phyloP scores from a whole-genome alignment of 352 stramenopile genomes.

The Phytophthora vignae region DNA sequence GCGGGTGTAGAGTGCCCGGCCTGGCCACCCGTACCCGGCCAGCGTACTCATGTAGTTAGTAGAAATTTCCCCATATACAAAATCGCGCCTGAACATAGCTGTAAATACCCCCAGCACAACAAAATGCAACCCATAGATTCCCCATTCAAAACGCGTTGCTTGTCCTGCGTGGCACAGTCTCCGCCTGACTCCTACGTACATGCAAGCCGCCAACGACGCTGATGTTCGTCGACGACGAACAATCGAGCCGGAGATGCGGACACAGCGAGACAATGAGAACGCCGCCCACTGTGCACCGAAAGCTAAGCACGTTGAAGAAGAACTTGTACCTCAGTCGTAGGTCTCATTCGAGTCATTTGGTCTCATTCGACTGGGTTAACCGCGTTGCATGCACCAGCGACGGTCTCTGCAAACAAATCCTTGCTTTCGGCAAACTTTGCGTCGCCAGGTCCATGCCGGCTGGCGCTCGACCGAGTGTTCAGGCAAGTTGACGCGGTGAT shows the following conservation, averaged over 20 bases:
- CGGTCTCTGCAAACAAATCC: background rate
- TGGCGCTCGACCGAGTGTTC: background rate
- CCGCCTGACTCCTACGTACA: background rate
- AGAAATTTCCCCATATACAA: slow-evolving; percentile 22
- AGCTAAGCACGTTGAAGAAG: slow-evolving; percentile 16
- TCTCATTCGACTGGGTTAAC: background rate
- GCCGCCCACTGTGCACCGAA: background rate
- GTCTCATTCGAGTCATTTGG: no score
- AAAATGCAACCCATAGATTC: slow-evolving; percentile 30
- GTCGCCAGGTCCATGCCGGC: slow-evolving; percentile 29
- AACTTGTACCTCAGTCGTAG: background rate
- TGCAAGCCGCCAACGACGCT: background rate
- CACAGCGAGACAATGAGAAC: slow-evolving; percentile 17
- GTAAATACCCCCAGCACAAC: slow-evolving; percentile 33
- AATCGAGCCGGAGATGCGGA: slow-evolving; percentile 5
- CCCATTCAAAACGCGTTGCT: background rate
- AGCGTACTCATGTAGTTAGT: slow-evolving; percentile 30
- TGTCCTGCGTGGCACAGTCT: background rate
- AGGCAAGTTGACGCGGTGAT: background rate
- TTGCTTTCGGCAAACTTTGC: background rate
- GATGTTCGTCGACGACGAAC: background rate
- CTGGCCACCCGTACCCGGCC: background rate
- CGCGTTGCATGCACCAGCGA: background rate
- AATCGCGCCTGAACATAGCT: slow-evolving; percentile 27
- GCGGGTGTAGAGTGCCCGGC: slow-evolving; percentile 28